phyloP scores from a whole-genome alignment of 73 alveolate species.

The Paramecium bursaria region DNA sequence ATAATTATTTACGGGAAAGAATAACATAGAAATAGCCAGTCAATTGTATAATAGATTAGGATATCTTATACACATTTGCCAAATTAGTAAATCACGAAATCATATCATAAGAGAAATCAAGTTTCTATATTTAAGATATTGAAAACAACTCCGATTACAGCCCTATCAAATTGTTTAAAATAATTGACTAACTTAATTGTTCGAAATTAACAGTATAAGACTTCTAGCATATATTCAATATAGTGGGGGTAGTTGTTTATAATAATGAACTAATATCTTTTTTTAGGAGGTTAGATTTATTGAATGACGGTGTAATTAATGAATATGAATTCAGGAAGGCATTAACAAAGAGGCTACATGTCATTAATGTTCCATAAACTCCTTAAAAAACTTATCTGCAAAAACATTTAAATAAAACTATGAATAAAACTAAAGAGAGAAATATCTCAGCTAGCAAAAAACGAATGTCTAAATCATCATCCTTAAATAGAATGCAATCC shows the following conservation, averaged over 20 bases:
- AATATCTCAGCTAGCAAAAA: too few species aligned
- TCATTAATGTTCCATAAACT: too few species aligned
- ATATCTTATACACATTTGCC: constrained; percentile 9
- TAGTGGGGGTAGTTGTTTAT: background rate
- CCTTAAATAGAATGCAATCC: too few species aligned
- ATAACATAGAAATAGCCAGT: background rate
- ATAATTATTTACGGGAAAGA: background rate
- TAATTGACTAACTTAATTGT: background rate
- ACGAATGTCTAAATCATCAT: too few species aligned
- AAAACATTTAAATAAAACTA: too few species aligned
- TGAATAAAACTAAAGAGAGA: too few species aligned
- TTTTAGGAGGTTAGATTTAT: constrained; percentile 39
- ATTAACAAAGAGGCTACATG: constrained; percentile 10
- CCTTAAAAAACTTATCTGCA: too few species aligned
- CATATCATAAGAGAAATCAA: background rate
- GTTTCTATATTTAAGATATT: background rate
- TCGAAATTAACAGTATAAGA: background rate
- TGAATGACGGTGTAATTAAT: constrained; percentile 40
- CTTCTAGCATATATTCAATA: background rate
- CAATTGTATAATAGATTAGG: background rate
- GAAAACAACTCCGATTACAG: constrained; percentile 11
- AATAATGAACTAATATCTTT: constrained; percentile 17
- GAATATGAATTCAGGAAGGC: constrained; percentile 5
- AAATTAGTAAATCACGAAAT: constrained; percentile 42
- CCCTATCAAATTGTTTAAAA: constrained; percentile 36